phyloP scores from a whole-genome alignment of 352 stramenopile species.

The Paralagenidium karlingii region DNA sequence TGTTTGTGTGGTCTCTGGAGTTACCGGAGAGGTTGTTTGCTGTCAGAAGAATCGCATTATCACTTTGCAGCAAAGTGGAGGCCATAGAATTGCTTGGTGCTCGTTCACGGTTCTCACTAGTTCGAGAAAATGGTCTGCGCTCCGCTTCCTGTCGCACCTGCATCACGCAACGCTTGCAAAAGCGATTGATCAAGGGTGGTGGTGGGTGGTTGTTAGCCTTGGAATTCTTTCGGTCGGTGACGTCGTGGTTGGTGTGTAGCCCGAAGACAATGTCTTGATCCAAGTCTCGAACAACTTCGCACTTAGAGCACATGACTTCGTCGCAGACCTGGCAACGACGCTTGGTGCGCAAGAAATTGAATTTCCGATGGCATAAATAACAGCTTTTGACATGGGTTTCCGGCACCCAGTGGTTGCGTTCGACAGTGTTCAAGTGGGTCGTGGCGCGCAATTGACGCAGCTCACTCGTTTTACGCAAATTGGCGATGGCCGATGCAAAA shows the following conservation, averaged over 20 bases:
- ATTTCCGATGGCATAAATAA: conserved; percentile 63
- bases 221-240: conserved; percentile 31
- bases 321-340: conserved; percentile 54
- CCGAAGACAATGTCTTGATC: too few species aligned
- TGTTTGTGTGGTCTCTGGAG: conserved; percentile 12
- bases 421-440: too few species aligned
- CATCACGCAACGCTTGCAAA: conserved; percentile 48
- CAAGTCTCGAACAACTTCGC: not conserved
- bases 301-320: conserved; percentile 15
- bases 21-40: conserved; percentile 17
- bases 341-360: conserved; percentile 44
- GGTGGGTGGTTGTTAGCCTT: conserved; percentile 15
- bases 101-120: too few species aligned
- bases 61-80: too few species aligned
- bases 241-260: conserved; percentile 50
- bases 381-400: conserved; percentile 21
- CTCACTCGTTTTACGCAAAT: conserved; percentile 48
- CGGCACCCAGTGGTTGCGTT: conserved; percentile 19
- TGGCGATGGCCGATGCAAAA: conserved; percentile 38
- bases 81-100: too few species aligned
- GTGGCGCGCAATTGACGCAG: conserved; percentile 45
- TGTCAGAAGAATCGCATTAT: conserved; percentile 4
- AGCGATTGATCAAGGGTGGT: conserved; percentile 24
- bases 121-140: too few species aligned
- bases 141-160: conserved; percentile 25